phyloP scores from a whole-genome alignment of 2,329 filamentous ascomycete species.

The Macrophomina pseudophaseolina region DNA sequence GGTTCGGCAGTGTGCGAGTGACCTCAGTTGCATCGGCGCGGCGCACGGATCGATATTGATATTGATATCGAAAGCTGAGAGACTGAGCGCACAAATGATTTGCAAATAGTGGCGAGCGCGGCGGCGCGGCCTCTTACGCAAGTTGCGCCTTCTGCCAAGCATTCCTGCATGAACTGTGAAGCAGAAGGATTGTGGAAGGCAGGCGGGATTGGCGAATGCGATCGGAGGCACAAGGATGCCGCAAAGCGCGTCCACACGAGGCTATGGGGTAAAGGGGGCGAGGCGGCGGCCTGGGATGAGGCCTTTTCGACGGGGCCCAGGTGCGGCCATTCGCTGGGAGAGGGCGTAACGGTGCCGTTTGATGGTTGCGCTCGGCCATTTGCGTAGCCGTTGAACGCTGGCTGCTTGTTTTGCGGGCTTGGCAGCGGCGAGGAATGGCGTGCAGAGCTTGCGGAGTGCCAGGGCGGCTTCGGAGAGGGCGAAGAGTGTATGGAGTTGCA shows the following conservation, averaged over 20 bases:
- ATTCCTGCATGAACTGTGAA: constrained; percentile 9
- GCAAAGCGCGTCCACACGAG: background rate
- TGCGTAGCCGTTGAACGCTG: background rate
- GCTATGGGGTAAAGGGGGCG: background rate
- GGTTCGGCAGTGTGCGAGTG: background rate
- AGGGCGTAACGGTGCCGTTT: constrained; percentile 18
- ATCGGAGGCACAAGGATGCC: background rate
- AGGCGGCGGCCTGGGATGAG: background rate
- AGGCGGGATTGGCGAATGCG: constrained; percentile 5
- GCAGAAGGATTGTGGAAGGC: background rate
- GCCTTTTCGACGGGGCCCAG: background rate
- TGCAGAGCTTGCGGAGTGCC: background rate
- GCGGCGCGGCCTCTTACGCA: background rate
- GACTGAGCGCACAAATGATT: background rate
- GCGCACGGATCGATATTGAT: background rate
- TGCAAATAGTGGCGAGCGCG: background rate
- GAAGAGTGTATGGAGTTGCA: background rate
- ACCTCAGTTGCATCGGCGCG: background rate
- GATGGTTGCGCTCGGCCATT: constrained; percentile 6
- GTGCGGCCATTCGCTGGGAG: background rate
- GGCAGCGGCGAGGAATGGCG: background rate
- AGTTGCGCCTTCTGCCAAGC: background rate
- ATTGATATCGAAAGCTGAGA: background rate
- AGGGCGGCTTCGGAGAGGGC: background rate
- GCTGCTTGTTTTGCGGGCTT: background rate